phyloP scores from a whole-genome alignment of 108 stramenopile species.

The Craspedostauros australis region DNA sequence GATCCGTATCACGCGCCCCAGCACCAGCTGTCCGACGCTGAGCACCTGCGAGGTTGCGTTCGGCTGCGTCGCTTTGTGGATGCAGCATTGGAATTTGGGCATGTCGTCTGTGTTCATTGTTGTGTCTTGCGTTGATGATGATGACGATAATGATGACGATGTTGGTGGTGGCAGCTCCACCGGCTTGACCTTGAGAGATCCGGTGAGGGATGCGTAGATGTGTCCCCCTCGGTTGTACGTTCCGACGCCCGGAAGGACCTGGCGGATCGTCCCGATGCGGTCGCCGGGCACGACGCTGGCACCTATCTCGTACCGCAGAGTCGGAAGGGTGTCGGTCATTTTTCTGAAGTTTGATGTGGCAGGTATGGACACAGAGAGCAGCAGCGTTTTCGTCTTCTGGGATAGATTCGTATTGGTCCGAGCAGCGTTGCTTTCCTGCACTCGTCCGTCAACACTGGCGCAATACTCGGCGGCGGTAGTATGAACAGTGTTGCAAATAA shows the following conservation, averaged over 20 bases:
- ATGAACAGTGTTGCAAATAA: too few relatives aligned
- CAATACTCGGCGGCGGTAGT: too few relatives aligned
- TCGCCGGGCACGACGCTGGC: conserved; percentile 72
- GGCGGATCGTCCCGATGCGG: conserved; percentile 48
- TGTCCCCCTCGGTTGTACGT: conserved; percentile 58
- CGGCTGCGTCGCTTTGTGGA: neutral
- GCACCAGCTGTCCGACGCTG: conserved; percentile 47
- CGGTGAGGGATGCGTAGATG: conserved; percentile 51
- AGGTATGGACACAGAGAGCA: too few relatives aligned
- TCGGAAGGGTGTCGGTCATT: conserved; percentile 27
- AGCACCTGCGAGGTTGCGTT: conserved; percentile 16
- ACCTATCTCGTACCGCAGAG: conserved; percentile 43
- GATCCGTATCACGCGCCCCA: conserved; percentile 62
- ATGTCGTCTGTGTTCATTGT: neutral
- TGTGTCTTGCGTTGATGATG: too few relatives aligned
- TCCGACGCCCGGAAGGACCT: conserved; percentile 46
- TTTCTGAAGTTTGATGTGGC: too few relatives aligned
- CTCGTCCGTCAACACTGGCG: too few relatives aligned
- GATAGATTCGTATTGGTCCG: too few relatives aligned
- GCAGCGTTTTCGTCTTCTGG: too few relatives aligned
- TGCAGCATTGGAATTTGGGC: neutral
- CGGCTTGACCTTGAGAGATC: conserved; percentile 20
- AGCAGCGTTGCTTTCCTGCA: too few relatives aligned
- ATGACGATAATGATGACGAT: too few relatives aligned
- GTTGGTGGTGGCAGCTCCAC: conserved; percentile 3